Percentiles rank a stretch among this genome's conserved stretches.
Conservation (phyloP, 1,284 basidiomycete species). For the Heterobasidion irregulare region DNA sequence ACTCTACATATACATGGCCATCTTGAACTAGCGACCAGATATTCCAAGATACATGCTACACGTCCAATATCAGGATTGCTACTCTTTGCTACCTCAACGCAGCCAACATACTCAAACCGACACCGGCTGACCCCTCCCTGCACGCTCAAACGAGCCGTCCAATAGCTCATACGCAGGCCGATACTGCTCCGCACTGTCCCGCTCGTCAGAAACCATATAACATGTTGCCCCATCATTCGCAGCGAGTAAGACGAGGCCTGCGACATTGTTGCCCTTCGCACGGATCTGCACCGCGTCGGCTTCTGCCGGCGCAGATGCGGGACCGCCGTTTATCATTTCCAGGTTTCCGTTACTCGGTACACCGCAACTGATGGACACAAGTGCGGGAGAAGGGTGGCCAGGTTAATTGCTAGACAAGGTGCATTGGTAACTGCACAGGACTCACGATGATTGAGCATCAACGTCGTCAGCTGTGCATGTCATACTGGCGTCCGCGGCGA, state of each 20-base stretch:
- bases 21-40: background rate
- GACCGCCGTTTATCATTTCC: background rate
- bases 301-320: background rate
- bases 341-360: background rate
- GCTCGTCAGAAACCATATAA: background rate
- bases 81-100: background rate
- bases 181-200: constrained; percentile 30
- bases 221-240: background rate
- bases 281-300: background rate
- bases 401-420: background rate
- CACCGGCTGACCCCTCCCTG: constrained; percentile 32
- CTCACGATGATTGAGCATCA: background rate
- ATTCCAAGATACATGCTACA: background rate
- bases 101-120: background rate
- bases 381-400: background rate
- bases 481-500: background rate
- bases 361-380: background rate
- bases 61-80: background rate
- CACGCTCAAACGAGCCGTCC: constrained; percentile 74
- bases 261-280: background rate
- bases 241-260: background rate
- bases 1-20: background rate
- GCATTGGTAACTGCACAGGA: background rate
- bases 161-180: constrained; percentile 73
- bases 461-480: background rate